Conservation (phyloP, 164 flowering plant genomes). For the Litsea cubeba region DNA sequence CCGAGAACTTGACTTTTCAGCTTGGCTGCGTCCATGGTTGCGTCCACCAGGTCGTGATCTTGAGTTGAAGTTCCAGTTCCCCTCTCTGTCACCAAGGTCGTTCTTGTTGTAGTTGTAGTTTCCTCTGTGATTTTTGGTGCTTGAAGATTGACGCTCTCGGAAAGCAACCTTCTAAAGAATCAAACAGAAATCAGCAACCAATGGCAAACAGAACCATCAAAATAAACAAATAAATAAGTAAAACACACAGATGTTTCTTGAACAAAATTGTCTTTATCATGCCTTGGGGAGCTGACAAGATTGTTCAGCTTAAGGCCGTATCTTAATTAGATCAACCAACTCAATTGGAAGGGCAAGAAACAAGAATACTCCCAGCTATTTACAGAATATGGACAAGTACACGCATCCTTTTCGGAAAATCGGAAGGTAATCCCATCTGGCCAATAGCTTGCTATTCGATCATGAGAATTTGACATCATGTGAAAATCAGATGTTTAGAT, state of each 20-base stretch:
- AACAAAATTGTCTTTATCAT: too few relatives aligned
- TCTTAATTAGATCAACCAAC: conserved; percentile 1
- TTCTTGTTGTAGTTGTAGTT: conserved; percentile 56
- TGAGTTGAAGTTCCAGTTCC: conserved; percentile 63
- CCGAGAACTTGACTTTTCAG: conserved; percentile 58
- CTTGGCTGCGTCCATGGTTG: conserved; percentile 53
- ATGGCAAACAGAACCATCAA: background rate
- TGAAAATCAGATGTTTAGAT: too few relatives aligned
- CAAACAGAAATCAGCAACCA: conserved; percentile 1
- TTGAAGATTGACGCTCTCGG: conserved; percentile 65
- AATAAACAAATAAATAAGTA: background rate
- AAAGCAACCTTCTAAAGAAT: conserved; percentile 54
- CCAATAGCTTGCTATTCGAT: background rate
- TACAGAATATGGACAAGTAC: background rate
- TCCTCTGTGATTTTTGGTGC: conserved; percentile 52
- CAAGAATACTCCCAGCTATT: background rate
- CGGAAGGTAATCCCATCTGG: background rate
- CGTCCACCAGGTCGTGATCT: conserved; percentile 64
- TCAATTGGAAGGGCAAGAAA: background rate
- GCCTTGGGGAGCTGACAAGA: background rate
- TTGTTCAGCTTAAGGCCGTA: background rate
- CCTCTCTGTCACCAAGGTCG: conserved; percentile 79
- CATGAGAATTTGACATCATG: too few relatives aligned
- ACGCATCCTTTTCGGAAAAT: background rate
- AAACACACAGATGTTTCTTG: background rate